A percentile compares a stretch with the other conserved stretches of the same genome.
Evolutionary conservation across 73 alveolate genomes (phyloP).

Genomic region (Tetrahymena malaccensis): DNA sequence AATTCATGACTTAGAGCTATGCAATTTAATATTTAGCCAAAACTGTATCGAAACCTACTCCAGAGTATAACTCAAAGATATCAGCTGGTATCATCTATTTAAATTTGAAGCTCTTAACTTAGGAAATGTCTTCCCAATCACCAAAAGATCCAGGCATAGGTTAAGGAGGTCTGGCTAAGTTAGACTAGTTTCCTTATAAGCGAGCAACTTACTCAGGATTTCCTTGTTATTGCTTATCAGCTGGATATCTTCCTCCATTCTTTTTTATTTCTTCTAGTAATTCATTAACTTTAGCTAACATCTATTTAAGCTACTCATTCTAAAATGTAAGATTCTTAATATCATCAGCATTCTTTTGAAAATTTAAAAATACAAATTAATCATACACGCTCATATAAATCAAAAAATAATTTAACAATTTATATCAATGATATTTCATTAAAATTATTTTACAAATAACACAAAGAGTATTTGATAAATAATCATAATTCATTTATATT

Average conservation of each 20-base stretch:
- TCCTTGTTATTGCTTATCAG: background rate
- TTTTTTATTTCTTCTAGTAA: background rate
- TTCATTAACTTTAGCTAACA: background rate
- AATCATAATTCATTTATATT: background rate
- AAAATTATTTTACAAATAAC: background rate
- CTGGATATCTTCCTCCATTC: background rate
- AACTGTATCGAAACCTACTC: conserved; percentile 47
- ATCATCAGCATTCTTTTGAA: background rate
- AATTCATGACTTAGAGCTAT: conserved; percentile 46
- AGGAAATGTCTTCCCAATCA: conserved; percentile 41
- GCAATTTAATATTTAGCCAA: conserved; percentile 54
- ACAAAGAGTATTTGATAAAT: background rate
- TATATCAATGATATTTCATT: background rate
- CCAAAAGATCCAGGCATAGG: conserved; percentile 40
- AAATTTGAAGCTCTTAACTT: conserved; percentile 63
- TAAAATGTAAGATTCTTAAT: background rate
- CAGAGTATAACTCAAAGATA: conserved; percentile 42
- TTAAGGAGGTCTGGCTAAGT: conserved; percentile 14
- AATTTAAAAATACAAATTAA: background rate
- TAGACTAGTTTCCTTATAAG: background rate
- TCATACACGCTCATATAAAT: background rate
- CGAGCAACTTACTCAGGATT: background rate
- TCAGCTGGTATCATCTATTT: conserved; percentile 44
- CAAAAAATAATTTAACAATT: too few relatives aligned
- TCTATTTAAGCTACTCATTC: background rate